A percentile compares a stretch with the other conserved stretches of the same genome.
These are phyloP conservation scores for Plasmodium vinckei DNA, from an alignment of 169 alveolate genomes.

Conservation along the genomic window DNA sequence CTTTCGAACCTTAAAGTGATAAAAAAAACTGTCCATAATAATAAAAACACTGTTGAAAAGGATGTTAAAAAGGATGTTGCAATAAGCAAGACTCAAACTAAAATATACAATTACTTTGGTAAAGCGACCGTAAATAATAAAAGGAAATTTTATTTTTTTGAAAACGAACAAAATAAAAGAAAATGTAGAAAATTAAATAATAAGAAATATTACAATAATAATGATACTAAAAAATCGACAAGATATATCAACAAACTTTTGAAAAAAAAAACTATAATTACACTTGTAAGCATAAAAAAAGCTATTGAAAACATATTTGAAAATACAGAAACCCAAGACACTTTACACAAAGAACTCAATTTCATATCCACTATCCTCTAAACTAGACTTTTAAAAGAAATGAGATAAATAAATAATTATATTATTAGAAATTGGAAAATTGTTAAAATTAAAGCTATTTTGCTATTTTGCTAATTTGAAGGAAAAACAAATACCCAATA, in stretches of 20 bases:
- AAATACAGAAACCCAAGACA: slow-evolving; percentile 20
- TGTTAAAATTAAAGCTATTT: too few relatives aligned
- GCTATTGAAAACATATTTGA: slow-evolving; percentile 65
- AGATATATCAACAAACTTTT: slow-evolving; percentile 66
- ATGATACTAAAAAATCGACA: slow-evolving; percentile 35
- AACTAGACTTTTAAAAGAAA: too few relatives aligned
- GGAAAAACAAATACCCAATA: too few relatives aligned
- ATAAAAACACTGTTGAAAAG: slow-evolving; percentile 3
- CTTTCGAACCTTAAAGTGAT: slow-evolving; percentile 63
- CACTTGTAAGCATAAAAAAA: slow-evolving; percentile 53
- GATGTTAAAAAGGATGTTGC: background rate
- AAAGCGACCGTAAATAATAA: slow-evolving; percentile 3
- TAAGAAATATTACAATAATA: slow-evolving; percentile 5
- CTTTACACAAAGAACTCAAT: background rate
- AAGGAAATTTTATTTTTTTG: slow-evolving; percentile 65
- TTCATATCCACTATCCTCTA: too few relatives aligned
- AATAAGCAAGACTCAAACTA: background rate
- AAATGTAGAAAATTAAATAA: slow-evolving; percentile 69
- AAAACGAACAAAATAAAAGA: slow-evolving; percentile 53
- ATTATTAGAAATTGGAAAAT: too few relatives aligned
- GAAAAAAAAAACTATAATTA: slow-evolving; percentile 55
- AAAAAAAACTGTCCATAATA: slow-evolving; percentile 10
- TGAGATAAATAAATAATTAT: too few relatives aligned
- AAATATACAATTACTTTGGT: background rate
- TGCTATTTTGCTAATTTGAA: too few relatives aligned